Base-by-base conservation (phyloP, 495 filamentous ascomycete species). In the Aspergillus homomorphus region DNA sequence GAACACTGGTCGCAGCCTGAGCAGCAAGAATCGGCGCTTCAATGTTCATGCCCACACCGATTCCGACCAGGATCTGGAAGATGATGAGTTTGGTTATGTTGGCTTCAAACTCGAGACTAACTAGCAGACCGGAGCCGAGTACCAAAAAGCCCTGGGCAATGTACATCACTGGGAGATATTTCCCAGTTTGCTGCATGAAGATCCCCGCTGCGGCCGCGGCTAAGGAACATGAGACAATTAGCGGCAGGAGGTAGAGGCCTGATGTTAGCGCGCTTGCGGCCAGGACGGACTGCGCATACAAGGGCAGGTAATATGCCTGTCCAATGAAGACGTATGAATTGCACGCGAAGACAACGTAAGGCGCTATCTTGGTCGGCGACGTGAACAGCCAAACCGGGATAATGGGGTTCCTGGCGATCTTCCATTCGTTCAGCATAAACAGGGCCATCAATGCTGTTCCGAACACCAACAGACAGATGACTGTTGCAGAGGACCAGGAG, bases 401-500 rank as follows among this genome's bases (percentile, higher is more conserved):
- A 50, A 92, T 74, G 7, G 89, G 89, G 59, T 84, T 83, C 41
- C 80, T 78, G 51, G 88, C 88, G 10, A 89, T 55, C 62, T 83
- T 84, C 79, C 77, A 82, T 69, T 92, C 88, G 69, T 84, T 80
- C 16, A 87, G 16, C 56, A 81, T 63, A 71, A 90, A 93, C n/a
- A 88, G 56, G 15, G 56, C 71, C 10, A 84, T 70, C 14, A 75
- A 77, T 10, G 85, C 28, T 24, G 82, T 23, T 4, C 89, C 87
- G 66, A 91, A 90, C 15, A 91, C 71, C 30, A 93, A 71, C 23
- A 92, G 76, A 68, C 88, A 89, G 53, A 92, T 70, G 41, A 91
- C 86, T 0, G 76, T 84, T 0, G 84, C 72, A 12, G 87, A 89
- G 48, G 62, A 60, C 89, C 89, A 92, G n/a, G 88, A 83, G 60